phyloP scores from a whole-genome alignment of 2,329 filamentous ascomycete species.

The Uncinocarpus reesii region DNA sequence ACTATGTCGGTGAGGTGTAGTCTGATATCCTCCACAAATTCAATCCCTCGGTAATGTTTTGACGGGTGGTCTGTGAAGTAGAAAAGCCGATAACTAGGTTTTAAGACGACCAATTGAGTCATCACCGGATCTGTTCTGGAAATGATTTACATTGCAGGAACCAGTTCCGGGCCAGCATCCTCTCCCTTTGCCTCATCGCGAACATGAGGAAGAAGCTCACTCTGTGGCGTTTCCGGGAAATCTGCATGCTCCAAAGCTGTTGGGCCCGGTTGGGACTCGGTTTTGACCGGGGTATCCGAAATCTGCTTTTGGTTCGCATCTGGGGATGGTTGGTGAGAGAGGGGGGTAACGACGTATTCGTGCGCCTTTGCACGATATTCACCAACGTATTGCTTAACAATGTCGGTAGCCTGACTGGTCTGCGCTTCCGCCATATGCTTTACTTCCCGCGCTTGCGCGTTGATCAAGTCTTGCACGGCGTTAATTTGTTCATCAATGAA shows the following conservation, averaged over 20 bases:
- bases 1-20: no score
- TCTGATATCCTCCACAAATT: no score
- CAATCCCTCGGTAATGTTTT: no score
- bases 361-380: conserved; percentile 53
- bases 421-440: conserved; percentile 51
- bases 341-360: conserved; percentile 39
- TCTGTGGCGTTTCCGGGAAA: conserved; percentile 34
- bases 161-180: background rate
- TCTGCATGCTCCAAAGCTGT: conserved; percentile 24
- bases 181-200: conserved; percentile 3
- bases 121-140: no score
- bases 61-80: background rate
- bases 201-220: conserved; percentile 18
- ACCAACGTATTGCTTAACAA: conserved; percentile 49
- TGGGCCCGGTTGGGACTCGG: conserved; percentile 30
- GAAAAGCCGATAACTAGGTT: background rate
- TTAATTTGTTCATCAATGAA: conserved; percentile 52
- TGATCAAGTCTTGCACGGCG: conserved; percentile 45
- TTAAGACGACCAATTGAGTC: background rate
- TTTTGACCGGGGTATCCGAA: conserved; percentile 2
- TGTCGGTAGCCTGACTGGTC: conserved; percentile 47
- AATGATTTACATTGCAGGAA: conserved; percentile 6
- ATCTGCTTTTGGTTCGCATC: conserved; percentile 11
- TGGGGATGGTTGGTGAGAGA: conserved; percentile 20
- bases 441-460: conserved; percentile 50